A percentile compares a stretch with the other conserved stretches of the same genome.
phyloP scores from a whole-genome alignment of 1,139 yeast genomes.

The Taphrina sp. region DNA sequence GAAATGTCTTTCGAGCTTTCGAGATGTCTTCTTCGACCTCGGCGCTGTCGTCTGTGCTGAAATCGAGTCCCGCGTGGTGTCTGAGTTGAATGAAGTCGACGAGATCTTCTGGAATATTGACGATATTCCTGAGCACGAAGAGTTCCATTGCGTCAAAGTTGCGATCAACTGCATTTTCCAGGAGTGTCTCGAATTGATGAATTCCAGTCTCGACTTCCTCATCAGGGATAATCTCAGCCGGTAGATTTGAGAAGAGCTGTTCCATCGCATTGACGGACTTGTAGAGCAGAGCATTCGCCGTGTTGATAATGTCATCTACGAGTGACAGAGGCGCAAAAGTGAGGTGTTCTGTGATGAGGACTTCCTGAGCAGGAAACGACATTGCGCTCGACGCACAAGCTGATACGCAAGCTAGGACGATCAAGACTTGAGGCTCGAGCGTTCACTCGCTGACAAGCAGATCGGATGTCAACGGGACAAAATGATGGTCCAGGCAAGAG shows the following conservation, averaged over 20 bases:
- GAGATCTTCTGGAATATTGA: conserved; percentile 68
- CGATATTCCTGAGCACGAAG: conserved; percentile 72
- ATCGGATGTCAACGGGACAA: too few relatives aligned
- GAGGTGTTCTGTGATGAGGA: conserved; percentile 73
- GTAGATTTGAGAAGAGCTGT: conserved; percentile 50
- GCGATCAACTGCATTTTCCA: conserved; percentile 76
- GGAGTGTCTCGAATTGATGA: conserved; percentile 71
- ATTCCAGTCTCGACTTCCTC: conserved; percentile 73
- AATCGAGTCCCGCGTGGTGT: conserved; percentile 56
- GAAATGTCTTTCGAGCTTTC: conserved; percentile 20
- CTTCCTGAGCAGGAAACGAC: conserved; percentile 27
- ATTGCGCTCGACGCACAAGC: too few relatives aligned
- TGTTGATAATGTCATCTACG: conserved; percentile 84
- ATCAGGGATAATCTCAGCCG: conserved; percentile 39
- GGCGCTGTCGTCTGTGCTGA: conserved; percentile 22
- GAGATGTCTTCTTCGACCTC: conserved; percentile 29
- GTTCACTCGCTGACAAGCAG: too few relatives aligned
- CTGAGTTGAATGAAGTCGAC: conserved; percentile 67
- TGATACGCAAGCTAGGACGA: too few relatives aligned
- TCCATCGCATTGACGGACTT: conserved; percentile 81
- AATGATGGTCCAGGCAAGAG: too few relatives aligned
- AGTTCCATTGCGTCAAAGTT: conserved; percentile 86
- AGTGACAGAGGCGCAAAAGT: conserved; percentile 85
- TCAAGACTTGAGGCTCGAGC: too few relatives aligned
- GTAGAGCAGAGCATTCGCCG: conserved; percentile 80